Base-by-base conservation (phyloP, 768 basidiomycete species). In the Suillus bovinus region DNA sequence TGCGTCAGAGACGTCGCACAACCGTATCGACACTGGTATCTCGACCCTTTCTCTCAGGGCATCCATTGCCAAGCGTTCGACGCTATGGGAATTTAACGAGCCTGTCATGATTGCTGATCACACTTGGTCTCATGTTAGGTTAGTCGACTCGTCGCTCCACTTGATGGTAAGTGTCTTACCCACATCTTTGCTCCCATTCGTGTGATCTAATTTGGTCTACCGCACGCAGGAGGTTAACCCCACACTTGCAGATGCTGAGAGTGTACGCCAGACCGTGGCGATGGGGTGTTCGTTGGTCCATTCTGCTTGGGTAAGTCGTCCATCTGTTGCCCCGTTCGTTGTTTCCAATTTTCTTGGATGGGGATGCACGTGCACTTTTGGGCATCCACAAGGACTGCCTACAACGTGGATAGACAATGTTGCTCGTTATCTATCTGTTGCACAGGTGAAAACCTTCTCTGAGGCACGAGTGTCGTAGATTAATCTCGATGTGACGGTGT, bases 141-240 rank as follows among this genome's bases (percentile, higher is more conserved):
- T n/a, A n/a, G n/a, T n/a, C n/a, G n/a, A 62, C 84, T 99, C n/a
- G 95, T 96, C 29, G 93, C 89, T 0, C 78, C 98, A 98, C 76
- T 80, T 99, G 66, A 96, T 99, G 95, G 95, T 91, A 64, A 54
- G 85, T 73, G 22, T 36, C 38, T 20, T 34, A n/a, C 22, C 8
- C 24, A 1, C 2, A 34, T 36, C 34, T 36, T 7, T 24, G 5
- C 13, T 16, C 8, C 5, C 11, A 24, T 36, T 36, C 22, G 9
- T 24, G 16, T 14, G 1, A 17, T 53, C 53, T 36, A 22, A 54
- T 7, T 1, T 14, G 22, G 34, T 55, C 14, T 34, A 14, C 41
- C 27, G 58, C 34, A 60, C 66, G 63, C 70, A 94, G 92, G 94
- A 99, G 76, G 96, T 99, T 63, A 99, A 99, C 74, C 97, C 97